Evolutionary conservation across 2,329 filamentous ascomycete genomes (phyloP), one percentile per base, ranked within the genome.

Genomic region (Knufia fluminis): DNA sequence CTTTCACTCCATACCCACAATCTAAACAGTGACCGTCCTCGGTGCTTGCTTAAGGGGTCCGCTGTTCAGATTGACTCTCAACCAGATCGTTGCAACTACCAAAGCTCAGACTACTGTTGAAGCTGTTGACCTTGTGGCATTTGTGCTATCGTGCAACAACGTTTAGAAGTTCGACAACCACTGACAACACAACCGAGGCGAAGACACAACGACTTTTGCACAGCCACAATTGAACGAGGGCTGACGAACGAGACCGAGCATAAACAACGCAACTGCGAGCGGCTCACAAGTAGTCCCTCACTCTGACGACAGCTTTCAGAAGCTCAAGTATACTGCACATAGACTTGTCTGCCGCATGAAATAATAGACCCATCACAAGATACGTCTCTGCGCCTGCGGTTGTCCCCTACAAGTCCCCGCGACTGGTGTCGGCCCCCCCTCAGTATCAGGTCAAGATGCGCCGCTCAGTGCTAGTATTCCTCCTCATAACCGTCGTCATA

Each of bases 401-500:
- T n/a, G 28, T 20, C 23, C n/a, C n/a, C n/a, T n/a, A n/a, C n/a
- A n/a, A n/a, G n/a, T n/a, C n/a, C n/a, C n/a, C n/a, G 17, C 28
- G 17, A 14, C 42, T 24, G 19, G n/a, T n/a, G n/a, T n/a, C n/a
- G n/a, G n/a, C n/a, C n/a, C n/a, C n/a, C n/a, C n/a, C n/a, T n/a
- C n/a, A n/a, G n/a, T n/a, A n/a, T n/a, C 45, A 42, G 1, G 52
- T 55, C 68, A 73, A 56, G 51, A 83, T 83, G 79, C 74, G 78
- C 58, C 74, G 74, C 68, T 75, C 75, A 61, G 68, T 80, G 52
- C 60, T 80, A 51, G 71, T 83, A 61, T 84, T 83, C 67, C 68
- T 86, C 48, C 59, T 86, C 52, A 71, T 80, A 64, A 85, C 83
- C 62, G 62, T 83, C 45, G 55, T 81, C 52, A 71, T 87, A 54